A percentile compares a stretch with the other conserved stretches of the same genome.
Conservation (phyloP, 2,329 filamentous ascomycete genomes). For the Penicillium psychrosexuale region DNA sequence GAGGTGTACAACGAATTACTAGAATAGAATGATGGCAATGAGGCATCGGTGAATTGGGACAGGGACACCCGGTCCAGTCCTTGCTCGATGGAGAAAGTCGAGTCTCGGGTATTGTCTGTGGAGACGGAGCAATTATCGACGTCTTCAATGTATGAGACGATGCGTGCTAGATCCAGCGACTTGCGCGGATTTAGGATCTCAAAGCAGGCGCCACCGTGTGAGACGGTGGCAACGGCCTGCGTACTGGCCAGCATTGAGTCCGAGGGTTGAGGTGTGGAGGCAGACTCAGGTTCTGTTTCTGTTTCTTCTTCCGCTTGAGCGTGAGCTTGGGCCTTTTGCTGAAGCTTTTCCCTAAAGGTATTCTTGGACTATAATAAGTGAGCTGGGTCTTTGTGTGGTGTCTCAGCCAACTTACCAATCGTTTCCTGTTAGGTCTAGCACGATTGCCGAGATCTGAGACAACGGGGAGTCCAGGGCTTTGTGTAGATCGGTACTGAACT, state of each 20-base stretch:
- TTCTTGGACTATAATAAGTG: constrained; percentile 24
- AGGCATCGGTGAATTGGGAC: constrained; percentile 25
- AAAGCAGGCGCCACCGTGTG: constrained; percentile 36
- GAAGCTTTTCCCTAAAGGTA: constrained; percentile 33
- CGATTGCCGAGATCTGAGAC: constrained; percentile 21
- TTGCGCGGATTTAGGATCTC: constrained; percentile 40
- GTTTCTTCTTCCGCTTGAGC: constrained; percentile 14
- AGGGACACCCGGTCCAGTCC: constrained; percentile 20
- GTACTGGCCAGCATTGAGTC: constrained; percentile 30
- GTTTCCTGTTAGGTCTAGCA: constrained; percentile 24
- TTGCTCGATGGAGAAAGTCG: constrained; percentile 20
- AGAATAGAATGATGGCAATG: constrained; percentile 24
- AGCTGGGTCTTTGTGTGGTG: constrained; percentile 10
- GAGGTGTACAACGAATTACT: constrained; percentile 20
- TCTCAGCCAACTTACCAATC: constrained; percentile 25
- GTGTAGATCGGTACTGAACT: constrained; percentile 6
- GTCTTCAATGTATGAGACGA: constrained; percentile 38
- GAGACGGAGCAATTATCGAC: constrained; percentile 28
- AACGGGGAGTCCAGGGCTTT: constrained; percentile 20
- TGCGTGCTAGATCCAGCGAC: constrained; percentile 34
- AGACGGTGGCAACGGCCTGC: constrained; percentile 28
- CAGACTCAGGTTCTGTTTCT: constrained; percentile 4
- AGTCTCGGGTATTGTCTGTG: constrained; percentile 19
- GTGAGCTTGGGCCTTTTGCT: constrained; percentile 20
- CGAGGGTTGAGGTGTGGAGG: constrained; percentile 19